phyloP scores from a whole-genome alignment of 495 filamentous ascomycete genomes.

The Beverwykella pulmonaria region DNA sequence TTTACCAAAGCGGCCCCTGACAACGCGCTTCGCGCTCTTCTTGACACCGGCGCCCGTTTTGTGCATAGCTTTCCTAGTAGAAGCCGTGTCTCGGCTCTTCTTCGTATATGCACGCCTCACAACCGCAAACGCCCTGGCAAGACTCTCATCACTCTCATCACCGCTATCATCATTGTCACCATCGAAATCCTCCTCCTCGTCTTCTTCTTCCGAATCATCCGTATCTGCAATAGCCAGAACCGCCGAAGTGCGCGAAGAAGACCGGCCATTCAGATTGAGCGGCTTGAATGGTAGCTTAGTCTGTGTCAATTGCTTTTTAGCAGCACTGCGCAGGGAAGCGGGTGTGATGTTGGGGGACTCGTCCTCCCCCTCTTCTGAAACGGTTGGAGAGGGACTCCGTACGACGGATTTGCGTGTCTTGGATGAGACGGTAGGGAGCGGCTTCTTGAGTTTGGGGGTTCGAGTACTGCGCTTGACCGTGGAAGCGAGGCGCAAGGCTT shows the following conservation, averaged over 20 bases:
- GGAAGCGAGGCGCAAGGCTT: slow-evolving; percentile 4
- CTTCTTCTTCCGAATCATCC: slow-evolving; percentile 1
- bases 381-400: background rate
- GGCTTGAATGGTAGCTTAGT: slow-evolving; percentile 21
- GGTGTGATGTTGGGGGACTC: slow-evolving; percentile 30
- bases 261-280: background rate
- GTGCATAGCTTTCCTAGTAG: background rate
- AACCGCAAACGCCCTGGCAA: background rate
- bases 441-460: slow-evolving; percentile 1
- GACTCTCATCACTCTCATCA: background rate
- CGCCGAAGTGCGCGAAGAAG: background rate
- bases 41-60: slow-evolving; percentile 11
- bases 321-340: slow-evolving; percentile 24
- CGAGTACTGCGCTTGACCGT: background rate
- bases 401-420: background rate
- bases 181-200: background rate
- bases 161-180: background rate
- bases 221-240: background rate
- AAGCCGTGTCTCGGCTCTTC: background rate
- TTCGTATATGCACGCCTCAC: background rate
- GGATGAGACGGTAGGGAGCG: background rate
- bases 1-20: too few relatives aligned
- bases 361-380: slow-evolving; percentile 3
- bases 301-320: slow-evolving; percentile 12
- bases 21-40: background rate